Base-by-base conservation (phyloP, 768 basidiomycete genomes). In the Leccinum subgranulosum region DNA sequence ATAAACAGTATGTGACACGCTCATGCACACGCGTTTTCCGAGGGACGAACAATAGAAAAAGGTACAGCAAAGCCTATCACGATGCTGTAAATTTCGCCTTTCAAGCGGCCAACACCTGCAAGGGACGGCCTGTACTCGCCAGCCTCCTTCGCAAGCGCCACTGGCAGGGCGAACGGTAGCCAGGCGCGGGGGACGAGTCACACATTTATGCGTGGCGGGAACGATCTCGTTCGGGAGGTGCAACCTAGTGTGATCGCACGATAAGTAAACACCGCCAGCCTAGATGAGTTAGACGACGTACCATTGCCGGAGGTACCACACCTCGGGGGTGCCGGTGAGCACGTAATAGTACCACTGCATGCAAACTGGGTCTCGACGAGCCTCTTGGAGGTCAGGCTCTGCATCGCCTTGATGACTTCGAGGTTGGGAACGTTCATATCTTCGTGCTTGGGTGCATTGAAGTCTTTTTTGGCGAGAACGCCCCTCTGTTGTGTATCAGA, bases 391-490 rank as follows among this genome's bases (percentile, higher is more conserved):
- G 81, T 86, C 64, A 87, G 74, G 74, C 84, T 85, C 66, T 86
- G 85, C 70, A 85, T 76, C 51, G 84, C 84, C 76, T 86, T 87
- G 76, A 87, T 86, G 60, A 86, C 85, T 63, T 87, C 76, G 53
- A 86, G 82, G 66, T 87, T 86, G 55, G 84, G 84, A 49, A 86
- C 84, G 51, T 86, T 84, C 59, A 87, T 80, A 58, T 98, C 94
- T 73, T 95, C 93, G 73, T 99, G 97, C 76, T 95, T 94, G 52
- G 94, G 90, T 51, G 91, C 92, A 74, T 98, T 98, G 82, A 82
- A 98, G 78, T 99, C 95, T 81, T 99, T 99, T 83, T 97, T 95
- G 70, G 97, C 97, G 75, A 98, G n/a, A n/a, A n/a, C n/a, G n/a
- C n/a, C n/a, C n/a, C n/a, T n/a, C n/a, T n/a, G n/a, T n/a, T n/a